phyloP scores from a whole-genome alignment of 2,329 filamentous ascomycete species.

The Claviceps sp. region DNA sequence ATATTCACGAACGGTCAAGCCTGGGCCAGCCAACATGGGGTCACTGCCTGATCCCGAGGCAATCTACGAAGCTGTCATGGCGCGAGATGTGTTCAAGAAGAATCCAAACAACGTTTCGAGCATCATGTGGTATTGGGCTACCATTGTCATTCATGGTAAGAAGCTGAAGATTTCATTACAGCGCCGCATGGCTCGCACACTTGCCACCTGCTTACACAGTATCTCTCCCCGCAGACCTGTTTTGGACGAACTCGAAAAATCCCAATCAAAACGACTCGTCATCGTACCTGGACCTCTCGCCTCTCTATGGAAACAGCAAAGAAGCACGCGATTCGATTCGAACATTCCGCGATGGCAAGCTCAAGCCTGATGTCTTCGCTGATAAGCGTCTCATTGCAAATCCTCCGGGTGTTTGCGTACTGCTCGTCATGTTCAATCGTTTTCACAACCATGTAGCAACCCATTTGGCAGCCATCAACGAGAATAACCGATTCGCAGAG shows the following conservation, averaged over 20 bases:
- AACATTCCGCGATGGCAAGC: conserved; percentile 54
- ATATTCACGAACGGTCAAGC: conserved; percentile 52
- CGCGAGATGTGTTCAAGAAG: conserved; percentile 31
- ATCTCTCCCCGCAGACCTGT: conserved; percentile 34
- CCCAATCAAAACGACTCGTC: conserved; percentile 51
- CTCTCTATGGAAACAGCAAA: conserved; percentile 57
- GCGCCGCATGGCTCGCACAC: not conserved
- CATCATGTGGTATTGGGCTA: conserved; percentile 60
- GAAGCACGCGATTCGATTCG: conserved; percentile 52
- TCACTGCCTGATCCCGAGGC: conserved; percentile 53
- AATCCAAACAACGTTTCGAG: conserved; percentile 63
- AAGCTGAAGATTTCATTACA: not conserved
- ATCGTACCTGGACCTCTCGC: conserved; percentile 58
- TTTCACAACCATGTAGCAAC: conserved; percentile 82
- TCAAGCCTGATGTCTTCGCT: conserved; percentile 61
- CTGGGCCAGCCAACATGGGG: conserved; percentile 44
- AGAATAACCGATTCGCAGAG: conserved; percentile 61
- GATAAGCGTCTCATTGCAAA: conserved; percentile 58
- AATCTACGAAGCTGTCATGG: conserved; percentile 52
- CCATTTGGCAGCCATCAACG: conserved; percentile 75
- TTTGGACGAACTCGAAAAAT: conserved; percentile 53
- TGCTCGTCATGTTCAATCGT: conserved; percentile 66
- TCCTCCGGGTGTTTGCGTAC: conserved; percentile 56
- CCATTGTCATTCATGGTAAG: conserved; percentile 57
- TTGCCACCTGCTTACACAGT: not conserved